Evolutionary conservation across 768 basidiomycete genomes (phyloP), one percentile per base, ranked within the genome.

Genomic region (Mycena leptocephala): DNA sequence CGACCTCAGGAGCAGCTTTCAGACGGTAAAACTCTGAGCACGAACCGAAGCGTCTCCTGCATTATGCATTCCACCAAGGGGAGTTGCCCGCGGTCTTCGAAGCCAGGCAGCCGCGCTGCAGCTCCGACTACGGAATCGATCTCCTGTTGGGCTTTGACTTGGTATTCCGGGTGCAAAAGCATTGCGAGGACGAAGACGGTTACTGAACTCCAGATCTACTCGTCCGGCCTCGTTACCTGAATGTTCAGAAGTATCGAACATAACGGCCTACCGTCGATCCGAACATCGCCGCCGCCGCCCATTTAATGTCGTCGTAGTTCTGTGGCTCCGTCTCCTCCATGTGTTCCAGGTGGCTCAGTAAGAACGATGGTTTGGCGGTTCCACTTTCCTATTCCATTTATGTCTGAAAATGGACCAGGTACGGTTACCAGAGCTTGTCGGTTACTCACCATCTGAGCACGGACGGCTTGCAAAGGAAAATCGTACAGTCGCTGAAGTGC

Each of bases 91-190:
- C 78, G 68, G 66, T 85, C 84, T 20, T 77, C 77, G 35, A 81
- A 79, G 1, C 33, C 70, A 3, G 84, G 82, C 30, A 85, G 70
- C 7, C 84, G 79, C 41, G 81, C 78, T 56, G 39, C 41, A 5
- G n/a, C n/a, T n/a, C 84, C 84, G 6, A 85, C 76, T 26, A 84
- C 78, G 1, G 66, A 43, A 69, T 86, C 83, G 28, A 87, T 77
- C 59, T 86, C 85, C 30, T 68, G 67, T 62, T 84, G 84, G 5
- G 82, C 84, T 61, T 82, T 81, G 1, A 35, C 71, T 63, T 86
- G 85, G 9, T 75, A 72, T 30, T 86, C 80, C 0, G 84, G 86
- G 65, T 84, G n/a, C n/a, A n/a, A n/a, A n/a, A n/a, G n/a, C n/a
- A n/a, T n/a, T n/a, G n/a, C n/a, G n/a, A n/a, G n/a, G 74, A 86